phyloP scores from a whole-genome alignment of 2,329 filamentous ascomycete genomes.

The Eutypella sp. region DNA sequence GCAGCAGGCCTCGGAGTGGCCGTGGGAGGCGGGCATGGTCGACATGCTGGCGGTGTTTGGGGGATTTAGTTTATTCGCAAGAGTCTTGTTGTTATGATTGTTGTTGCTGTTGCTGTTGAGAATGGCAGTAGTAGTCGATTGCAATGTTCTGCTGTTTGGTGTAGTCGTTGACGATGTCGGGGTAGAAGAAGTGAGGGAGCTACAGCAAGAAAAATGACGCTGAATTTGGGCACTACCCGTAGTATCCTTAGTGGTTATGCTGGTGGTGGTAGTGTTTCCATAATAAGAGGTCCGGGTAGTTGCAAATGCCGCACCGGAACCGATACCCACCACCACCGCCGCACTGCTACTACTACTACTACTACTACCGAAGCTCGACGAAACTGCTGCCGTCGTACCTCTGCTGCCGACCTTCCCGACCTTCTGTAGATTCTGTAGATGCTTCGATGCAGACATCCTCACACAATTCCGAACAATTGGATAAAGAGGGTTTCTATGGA shows the following conservation, averaged over 20 bases:
- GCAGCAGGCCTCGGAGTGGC: conserved; percentile 53
- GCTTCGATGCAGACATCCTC: neutral
- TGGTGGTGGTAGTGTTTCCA: neutral
- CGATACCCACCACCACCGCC: neutral
- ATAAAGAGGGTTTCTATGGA: too few species aligned
- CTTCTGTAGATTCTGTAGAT: neutral
- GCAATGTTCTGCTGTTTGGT: conserved; percentile 5
- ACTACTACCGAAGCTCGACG: neutral
- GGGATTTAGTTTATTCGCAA: conserved; percentile 6
- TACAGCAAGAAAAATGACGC: neutral
- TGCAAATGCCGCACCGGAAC: neutral
- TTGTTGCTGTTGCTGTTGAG: conserved; percentile 2
- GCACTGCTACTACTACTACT: neutral
- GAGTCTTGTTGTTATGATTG: conserved; percentile 6
- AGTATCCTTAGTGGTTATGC: too few species aligned
- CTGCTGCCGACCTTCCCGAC: neutral
- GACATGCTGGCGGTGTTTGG: conserved; percentile 34
- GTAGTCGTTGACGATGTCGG: conserved; percentile 2
- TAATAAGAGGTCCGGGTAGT: too few species aligned
- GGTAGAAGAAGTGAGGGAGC: neutral
- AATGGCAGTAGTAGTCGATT: too few species aligned
- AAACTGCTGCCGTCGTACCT: neutral
- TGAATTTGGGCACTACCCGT: neutral
- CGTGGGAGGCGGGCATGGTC: conserved; percentile 45
- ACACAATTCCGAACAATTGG: too few species aligned